A percentile compares a stretch with the other conserved stretches of the same genome.
phyloP scores from a whole-genome alignment of 768 basidiomycete species.

The Infundibulicybe gibba region DNA sequence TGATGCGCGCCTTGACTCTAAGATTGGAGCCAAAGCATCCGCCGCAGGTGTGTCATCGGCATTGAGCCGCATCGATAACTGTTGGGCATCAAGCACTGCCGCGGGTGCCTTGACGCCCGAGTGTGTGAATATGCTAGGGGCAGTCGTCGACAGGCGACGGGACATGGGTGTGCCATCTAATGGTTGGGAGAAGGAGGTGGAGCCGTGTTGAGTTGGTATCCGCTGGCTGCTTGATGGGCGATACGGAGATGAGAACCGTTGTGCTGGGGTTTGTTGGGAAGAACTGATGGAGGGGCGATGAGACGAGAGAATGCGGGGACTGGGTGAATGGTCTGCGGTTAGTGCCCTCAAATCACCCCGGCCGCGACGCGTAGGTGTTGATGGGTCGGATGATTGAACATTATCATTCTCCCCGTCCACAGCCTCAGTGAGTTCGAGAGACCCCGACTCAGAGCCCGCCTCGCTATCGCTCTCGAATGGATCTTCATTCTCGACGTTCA shows the following conservation, averaged over 20 bases:
- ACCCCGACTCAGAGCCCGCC: slow-evolving; percentile 22
- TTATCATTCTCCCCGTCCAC: slow-evolving; percentile 27
- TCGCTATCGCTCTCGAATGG: slow-evolving; percentile 63
- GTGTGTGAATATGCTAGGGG: slow-evolving; percentile 82
- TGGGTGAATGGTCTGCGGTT: slow-evolving; percentile 5
- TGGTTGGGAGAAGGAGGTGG: slow-evolving; percentile 29
- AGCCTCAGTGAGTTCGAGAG: slow-evolving; percentile 17
- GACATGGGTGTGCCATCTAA: slow-evolving; percentile 32
- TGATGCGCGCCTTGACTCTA: slow-evolving; percentile 40
- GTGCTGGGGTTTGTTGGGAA: slow-evolving; percentile 19
- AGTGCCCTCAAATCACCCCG: slow-evolving; percentile 12
- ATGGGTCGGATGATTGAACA: slow-evolving; percentile 19
- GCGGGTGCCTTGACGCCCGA: slow-evolving; percentile 77
- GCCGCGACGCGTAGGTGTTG: slow-evolving; percentile 14
- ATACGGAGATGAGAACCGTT: slow-evolving; percentile 22
- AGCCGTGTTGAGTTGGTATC: slow-evolving; percentile 24
- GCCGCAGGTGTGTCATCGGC: slow-evolving; percentile 26
- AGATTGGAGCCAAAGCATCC: slow-evolving; percentile 48
- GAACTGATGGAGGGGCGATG: slow-evolving; percentile 26
- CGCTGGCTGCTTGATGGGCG: slow-evolving; percentile 27
- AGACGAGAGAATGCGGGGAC: slow-evolving; percentile 17
- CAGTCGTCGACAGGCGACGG: slow-evolving; percentile 52
- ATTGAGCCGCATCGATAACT: slow-evolving; percentile 39
- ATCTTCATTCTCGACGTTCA: slow-evolving; percentile 91
- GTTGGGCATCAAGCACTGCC: slow-evolving; percentile 72